Evolutionary conservation across 2,329 filamentous ascomycete species (phyloP).

Genomic region (Ustulina deusta): DNA sequence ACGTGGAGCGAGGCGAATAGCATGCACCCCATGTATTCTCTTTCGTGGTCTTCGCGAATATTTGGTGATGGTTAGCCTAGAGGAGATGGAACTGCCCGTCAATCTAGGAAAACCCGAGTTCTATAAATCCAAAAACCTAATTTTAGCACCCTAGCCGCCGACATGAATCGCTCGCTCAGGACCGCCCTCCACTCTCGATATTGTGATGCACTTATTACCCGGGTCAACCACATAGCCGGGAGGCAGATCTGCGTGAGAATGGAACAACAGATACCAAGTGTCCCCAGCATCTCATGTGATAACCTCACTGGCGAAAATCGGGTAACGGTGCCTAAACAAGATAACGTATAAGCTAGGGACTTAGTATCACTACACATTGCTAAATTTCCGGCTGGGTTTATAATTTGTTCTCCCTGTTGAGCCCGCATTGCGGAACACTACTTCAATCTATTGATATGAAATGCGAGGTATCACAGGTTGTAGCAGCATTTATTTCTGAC

Average conservation of each 20-base stretch:
- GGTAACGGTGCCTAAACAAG: no score
- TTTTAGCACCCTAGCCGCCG: not conserved
- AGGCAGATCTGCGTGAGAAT: constrained; percentile 4
- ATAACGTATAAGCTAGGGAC: no score
- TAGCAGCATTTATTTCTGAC: no score
- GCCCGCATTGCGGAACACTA: no score
- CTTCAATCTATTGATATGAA: no score
- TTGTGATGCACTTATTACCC: constrained; percentile 15
- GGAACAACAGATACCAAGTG: not conserved
- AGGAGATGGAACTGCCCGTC: not conserved
- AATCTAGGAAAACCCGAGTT: not conserved
- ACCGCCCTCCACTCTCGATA: constrained; percentile 8
- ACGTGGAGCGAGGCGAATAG: not conserved
- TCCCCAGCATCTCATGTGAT: constrained; percentile 2
- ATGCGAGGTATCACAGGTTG: no score
- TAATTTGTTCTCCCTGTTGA: no score
- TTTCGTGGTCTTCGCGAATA: not conserved
- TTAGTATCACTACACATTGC: no score
- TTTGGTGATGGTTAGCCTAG: not conserved
- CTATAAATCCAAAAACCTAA: not conserved
- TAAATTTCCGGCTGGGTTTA: no score
- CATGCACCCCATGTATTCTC: not conserved
- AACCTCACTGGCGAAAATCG: not conserved
- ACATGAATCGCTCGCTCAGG: not conserved
- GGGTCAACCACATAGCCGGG: constrained; percentile 20